These are phyloP conservation scores for Pseudocercospora vitis DNA, from an alignment of 2,329 filamentous ascomycete genomes.

Conservation along the genomic window DNA sequence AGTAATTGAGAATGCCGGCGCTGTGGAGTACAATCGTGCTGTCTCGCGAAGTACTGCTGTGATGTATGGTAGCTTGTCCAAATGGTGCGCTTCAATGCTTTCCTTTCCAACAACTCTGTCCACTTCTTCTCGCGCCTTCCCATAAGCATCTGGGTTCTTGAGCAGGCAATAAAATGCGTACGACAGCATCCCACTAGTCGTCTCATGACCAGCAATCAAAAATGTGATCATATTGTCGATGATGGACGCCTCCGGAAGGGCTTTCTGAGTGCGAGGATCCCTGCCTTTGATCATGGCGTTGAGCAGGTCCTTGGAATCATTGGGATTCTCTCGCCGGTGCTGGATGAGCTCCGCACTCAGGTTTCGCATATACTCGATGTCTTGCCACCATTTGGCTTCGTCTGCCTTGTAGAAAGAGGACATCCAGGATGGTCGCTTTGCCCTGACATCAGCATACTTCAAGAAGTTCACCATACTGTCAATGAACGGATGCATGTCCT, in stretches of 20 bases:
- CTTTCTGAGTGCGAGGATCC: slow-evolving; percentile 66
- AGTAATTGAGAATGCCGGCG: slow-evolving; percentile 57
- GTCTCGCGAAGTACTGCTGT: slow-evolving; percentile 67
- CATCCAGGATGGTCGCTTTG: slow-evolving; percentile 47
- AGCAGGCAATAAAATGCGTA: slow-evolving; percentile 66
- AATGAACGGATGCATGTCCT: slow-evolving; percentile 69
- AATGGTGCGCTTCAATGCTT: slow-evolving; percentile 59
- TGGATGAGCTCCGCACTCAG: slow-evolving; percentile 62
- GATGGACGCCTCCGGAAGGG: slow-evolving; percentile 63
- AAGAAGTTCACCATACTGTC: slow-evolving; percentile 66
- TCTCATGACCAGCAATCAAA: slow-evolving; percentile 67
- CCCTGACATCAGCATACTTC: slow-evolving; percentile 40
- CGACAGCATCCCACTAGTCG: slow-evolving; percentile 65
- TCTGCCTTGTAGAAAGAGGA: slow-evolving; percentile 45
- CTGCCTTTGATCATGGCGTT: slow-evolving; percentile 67
- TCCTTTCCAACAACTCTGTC: slow-evolving; percentile 63
- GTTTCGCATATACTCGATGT: slow-evolving; percentile 57
- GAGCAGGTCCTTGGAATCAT: slow-evolving; percentile 64
- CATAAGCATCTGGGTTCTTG: slow-evolving; percentile 60
- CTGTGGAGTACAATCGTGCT: slow-evolving; percentile 60
- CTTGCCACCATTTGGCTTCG: slow-evolving; percentile 51
- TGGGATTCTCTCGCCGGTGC: slow-evolving; percentile 56
- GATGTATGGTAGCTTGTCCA: slow-evolving; percentile 66
- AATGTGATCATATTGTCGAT: slow-evolving; percentile 69
- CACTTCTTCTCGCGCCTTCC: slow-evolving; percentile 66